A percentile compares a stretch with the other conserved stretches of the same genome.
phyloP scores from a whole-genome alignment of 768 basidiomycete genomes.

The Tephrocybe sp. region DNA sequence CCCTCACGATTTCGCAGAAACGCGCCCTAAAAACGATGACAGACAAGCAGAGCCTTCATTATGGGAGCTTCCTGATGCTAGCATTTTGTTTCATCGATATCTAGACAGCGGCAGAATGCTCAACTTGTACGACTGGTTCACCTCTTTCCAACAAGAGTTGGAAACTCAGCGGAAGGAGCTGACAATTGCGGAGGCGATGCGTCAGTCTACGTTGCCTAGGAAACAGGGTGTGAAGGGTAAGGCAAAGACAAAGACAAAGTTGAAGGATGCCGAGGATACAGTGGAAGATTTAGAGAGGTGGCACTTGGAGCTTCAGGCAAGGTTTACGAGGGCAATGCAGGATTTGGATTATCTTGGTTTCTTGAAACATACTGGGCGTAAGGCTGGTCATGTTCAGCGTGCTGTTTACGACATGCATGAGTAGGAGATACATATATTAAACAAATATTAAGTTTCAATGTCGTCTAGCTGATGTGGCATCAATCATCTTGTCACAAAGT shows the following conservation, averaged over 20 bases:
- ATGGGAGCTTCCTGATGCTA: constrained; percentile 67
- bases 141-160: constrained; percentile 66
- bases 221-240: constrained; percentile 20
- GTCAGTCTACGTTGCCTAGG: constrained; percentile 8
- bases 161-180: constrained; percentile 48
- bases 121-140: constrained; percentile 88
- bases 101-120: constrained; percentile 78
- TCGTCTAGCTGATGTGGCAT: too few relatives aligned
- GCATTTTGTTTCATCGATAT: constrained; percentile 74
- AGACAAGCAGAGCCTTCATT: constrained; percentile 24
- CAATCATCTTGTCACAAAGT: too few relatives aligned
- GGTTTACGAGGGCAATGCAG: constrained; percentile 78
- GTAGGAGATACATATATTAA: too few relatives aligned
- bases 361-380: constrained; percentile 75
- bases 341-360: constrained; percentile 81
- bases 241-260: constrained; percentile 8
- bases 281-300: constrained; percentile 41
- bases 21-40: constrained; percentile 8
- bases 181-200: constrained; percentile 1
- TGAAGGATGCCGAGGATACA: constrained; percentile 27
- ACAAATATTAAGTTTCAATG: too few relatives aligned
- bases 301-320: constrained; percentile 66
- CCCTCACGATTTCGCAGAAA: constrained; percentile 47
- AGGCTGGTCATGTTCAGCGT: constrained; percentile 71
- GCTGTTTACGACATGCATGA: constrained; percentile 59